Base-by-base conservation (phyloP, 805 yeast species). In the Starmerella potacharoeniae region DNA sequence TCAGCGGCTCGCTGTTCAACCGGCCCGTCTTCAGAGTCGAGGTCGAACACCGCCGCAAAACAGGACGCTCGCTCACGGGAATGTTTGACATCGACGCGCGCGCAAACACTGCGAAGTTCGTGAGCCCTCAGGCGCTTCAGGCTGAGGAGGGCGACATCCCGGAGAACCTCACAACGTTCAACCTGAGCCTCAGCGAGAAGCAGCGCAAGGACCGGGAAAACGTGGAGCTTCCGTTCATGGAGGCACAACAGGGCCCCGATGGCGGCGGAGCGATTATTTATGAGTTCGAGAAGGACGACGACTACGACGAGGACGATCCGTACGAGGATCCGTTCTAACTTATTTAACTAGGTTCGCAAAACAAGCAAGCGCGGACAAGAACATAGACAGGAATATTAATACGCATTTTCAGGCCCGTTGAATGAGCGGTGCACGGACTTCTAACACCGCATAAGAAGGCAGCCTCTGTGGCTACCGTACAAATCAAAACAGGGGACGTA, bases 271-370 rank as follows among this genome's bases (percentile, higher is more conserved):
- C 98, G 0, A 90, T 93, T 61, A 95, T 91, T 4, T 91, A 91
- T 66, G 93, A 93, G 66, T 93, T 82, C 66, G 97, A 93, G 64
- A 87, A 90, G 66, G 97, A 91, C 68, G 98, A 91, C 67, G 98
- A 91, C 68, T 91, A 90, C 66, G 98, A 91, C 65, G 98, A 91
- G 68, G 97, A 93, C 63, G 98, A 91, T 69, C 97, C 97, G 0
- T 91, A 83, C 65, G 98, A 91, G 67, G 97, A 91, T 66, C 97
- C 97, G 6, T 89, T 88, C 65, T 89, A 69, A 37, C 9, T 28
- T 10, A 7, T 16, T 16, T n/a, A 22, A 28, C 22, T 3, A 22
- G 22, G 22, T 3, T 22, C 3, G 22, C 22, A 22, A 22, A 22
- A 3, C 22, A 22, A 22, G 22, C 3, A 22, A 22, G 22, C 22